These are phyloP conservation scores for Falciphora oryzae DNA, from an alignment of 2,329 filamentous ascomycete species.

Conservation along the genomic window DNA sequence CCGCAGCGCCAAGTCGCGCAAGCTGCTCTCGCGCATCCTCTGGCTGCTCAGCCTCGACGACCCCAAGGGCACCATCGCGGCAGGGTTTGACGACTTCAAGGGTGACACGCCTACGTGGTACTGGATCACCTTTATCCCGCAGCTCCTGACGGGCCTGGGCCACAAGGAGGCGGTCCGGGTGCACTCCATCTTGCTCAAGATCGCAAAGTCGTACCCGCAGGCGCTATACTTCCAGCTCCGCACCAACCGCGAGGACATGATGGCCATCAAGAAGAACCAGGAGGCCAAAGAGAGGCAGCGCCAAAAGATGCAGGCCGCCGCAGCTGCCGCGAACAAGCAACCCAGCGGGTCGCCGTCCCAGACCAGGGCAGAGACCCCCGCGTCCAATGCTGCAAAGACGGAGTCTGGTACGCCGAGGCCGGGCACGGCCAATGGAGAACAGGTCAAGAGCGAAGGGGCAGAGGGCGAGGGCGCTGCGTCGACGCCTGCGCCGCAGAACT, in stretches of 20 bases:
- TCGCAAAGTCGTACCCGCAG: constrained; percentile 94
- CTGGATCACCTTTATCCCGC: constrained; percentile 98
- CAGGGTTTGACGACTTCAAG: constrained; percentile 93
- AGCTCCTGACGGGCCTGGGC: constrained; percentile 84
- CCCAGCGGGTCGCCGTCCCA: constrained; percentile 32
- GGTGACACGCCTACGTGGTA: constrained; percentile 98
- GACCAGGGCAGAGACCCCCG: constrained; percentile 46
- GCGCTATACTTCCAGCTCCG: constrained; percentile 92
- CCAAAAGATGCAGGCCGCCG: constrained; percentile 31
- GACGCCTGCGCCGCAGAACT: constrained; percentile 14
- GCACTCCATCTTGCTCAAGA: constrained; percentile 80
- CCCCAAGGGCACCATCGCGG: constrained; percentile 71
- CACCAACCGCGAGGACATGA: constrained; percentile 91
- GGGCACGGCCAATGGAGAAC: constrained; percentile 44
- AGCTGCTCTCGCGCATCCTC: constrained; percentile 84
- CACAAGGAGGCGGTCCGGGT: constrained; percentile 87
- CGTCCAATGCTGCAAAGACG: constrained; percentile 21
- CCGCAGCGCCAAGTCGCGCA: constrained; percentile 94
- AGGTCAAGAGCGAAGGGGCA: constrained; percentile 39
- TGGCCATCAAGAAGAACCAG: constrained; percentile 83
- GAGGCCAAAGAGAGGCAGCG: constrained; percentile 64
- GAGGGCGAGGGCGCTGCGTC: constrained; percentile 20
- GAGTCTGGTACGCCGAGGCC: constrained; percentile 38
- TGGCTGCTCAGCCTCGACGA: constrained; percentile 96
- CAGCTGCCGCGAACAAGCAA: constrained; percentile 10